Base-by-base conservation (phyloP, 805 yeast genomes). In the Wickerhamiella sergipiensis region DNA sequence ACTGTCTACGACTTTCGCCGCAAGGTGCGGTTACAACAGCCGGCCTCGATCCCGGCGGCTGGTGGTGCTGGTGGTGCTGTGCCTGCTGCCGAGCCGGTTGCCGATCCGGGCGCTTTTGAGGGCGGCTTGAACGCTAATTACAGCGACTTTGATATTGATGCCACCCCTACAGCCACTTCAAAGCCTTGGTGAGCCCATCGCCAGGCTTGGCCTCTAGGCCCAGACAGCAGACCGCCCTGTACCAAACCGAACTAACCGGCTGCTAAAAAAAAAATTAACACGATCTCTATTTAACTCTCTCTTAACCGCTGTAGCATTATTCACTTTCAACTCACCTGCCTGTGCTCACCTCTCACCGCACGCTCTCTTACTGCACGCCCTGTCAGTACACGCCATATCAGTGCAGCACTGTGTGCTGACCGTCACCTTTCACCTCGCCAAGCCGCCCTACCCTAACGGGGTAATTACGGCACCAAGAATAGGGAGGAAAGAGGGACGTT, bases 1-100 rank as follows among this genome's bases (percentile, higher is more conserved):
- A 96, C 88, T 66, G 85, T 89, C 47, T 81, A 53, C 44, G 49
- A 51, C 21, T 61, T 61, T 48, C 44, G 64, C 6, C 52, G 53
- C 31, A 38, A 53, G 9, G 64, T 59, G 21, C 53, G 64, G 3
- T 55, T 49, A 26, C 60, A 56, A 46, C 50, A 49, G 19, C 40
- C 17, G 18, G 3, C 40, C 9, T 36, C 40, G 7, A 17, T 17
- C 9, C 19, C 40, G 7, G 39, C 40, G 7, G 24, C 22, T 6
- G 19, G 21, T 12, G 40, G 3, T 13, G 26, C 24, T 18, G n/a
- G 13, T 6, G 15, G 26, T 22, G 39, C 15, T n/a, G 50, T 13
- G 22, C 22, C 13, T 10, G 39, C 12, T 3, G 18, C 23, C 9
- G 21, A 22, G 21, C 46, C 46, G 3, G 26, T 13, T 5, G 9